These are phyloP conservation scores for Calonectria hawksworthii DNA, from an alignment of 2,329 filamentous ascomycete species.

Conservation along the genomic window DNA sequence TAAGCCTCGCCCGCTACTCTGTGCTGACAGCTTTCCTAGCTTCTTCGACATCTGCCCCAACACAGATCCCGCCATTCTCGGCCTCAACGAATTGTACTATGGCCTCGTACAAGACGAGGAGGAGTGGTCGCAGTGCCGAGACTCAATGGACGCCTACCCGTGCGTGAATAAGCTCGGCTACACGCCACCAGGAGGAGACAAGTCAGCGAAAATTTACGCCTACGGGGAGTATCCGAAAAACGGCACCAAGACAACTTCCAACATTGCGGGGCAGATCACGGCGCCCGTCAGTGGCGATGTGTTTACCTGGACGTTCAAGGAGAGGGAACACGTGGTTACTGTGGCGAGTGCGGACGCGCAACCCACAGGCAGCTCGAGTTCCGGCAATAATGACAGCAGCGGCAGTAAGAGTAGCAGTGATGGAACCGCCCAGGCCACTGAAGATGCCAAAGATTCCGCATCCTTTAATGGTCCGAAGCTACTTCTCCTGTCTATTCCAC, in stretches of 20 bases:
- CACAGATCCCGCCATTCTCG: not conserved
- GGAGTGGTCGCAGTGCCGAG: not conserved
- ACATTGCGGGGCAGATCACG: not conserved
- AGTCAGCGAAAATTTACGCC: not conserved
- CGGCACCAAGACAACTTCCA: slow-evolving; percentile 1
- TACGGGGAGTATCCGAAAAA: not conserved
- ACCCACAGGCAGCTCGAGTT: not conserved
- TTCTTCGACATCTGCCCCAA: not conserved
- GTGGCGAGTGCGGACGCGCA: not conserved
- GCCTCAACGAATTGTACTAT: not conserved
- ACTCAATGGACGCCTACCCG: not conserved
- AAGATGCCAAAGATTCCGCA: not conserved
- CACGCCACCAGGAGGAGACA: not conserved
- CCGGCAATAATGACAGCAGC: not conserved
- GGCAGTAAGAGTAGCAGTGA: not conserved
- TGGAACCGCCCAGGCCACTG: not conserved
- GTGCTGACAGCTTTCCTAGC: not conserved
- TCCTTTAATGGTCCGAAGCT: not conserved
- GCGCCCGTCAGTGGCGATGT: not conserved
- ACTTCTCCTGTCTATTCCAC: not conserved
- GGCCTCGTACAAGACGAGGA: not conserved
- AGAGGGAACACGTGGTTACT: not conserved
- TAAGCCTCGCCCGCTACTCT: too few relatives aligned
- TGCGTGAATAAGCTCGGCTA: not conserved
- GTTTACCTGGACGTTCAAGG: slow-evolving; percentile 7